A percentile compares a stretch with the other conserved stretches of the same genome.
These are phyloP conservation scores for Pilobolus umbonatus DNA, from an alignment of 192 early-diverging fungal genomes.

Conservation along the genomic window DNA sequence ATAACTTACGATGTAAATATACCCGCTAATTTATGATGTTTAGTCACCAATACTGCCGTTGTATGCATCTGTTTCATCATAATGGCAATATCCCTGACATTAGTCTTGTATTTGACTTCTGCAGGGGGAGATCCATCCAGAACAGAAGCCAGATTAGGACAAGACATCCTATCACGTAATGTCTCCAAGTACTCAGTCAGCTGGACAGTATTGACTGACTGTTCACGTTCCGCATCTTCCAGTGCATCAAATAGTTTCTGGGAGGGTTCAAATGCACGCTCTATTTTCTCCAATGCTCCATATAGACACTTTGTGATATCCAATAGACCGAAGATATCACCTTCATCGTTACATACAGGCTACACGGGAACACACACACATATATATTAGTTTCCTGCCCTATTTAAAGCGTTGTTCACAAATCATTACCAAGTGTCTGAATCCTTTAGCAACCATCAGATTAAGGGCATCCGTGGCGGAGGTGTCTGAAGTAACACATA, in stretches of 20 bases:
- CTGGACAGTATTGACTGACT: constrained; percentile 55
- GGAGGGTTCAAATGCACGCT: constrained; percentile 72
- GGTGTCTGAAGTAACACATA: constrained; percentile 77
- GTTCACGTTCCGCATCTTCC: constrained; percentile 74
- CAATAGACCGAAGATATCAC: constrained; percentile 74
- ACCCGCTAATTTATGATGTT: constrained; percentile 67
- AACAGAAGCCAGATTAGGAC: constrained; percentile 82
- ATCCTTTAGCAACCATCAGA: constrained; percentile 72
- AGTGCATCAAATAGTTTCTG: constrained; percentile 73
- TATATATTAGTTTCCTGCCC: background rate
- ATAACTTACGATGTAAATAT: constrained; percentile 59
- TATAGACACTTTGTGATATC: constrained; percentile 83
- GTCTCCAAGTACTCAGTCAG: constrained; percentile 62
- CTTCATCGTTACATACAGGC: constrained; percentile 69
- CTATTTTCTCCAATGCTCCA: constrained; percentile 78
- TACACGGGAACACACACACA: constrained; percentile 13
- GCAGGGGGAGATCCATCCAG: constrained; percentile 58
- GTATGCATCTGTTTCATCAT: constrained; percentile 69
- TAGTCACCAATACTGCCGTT: constrained; percentile 67
- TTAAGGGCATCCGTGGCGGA: constrained; percentile 74
- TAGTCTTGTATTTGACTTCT: constrained; percentile 58
- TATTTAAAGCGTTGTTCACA: background rate
- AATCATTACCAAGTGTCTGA: constrained; percentile 61
- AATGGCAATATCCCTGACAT: constrained; percentile 66
- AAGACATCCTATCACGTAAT: constrained; percentile 76